Evolutionary conservation across 495 filamentous ascomycete species (phyloP), one percentile per base, ranked within the genome.

Genomic region (Annulohypoxylon bovei): DNA sequence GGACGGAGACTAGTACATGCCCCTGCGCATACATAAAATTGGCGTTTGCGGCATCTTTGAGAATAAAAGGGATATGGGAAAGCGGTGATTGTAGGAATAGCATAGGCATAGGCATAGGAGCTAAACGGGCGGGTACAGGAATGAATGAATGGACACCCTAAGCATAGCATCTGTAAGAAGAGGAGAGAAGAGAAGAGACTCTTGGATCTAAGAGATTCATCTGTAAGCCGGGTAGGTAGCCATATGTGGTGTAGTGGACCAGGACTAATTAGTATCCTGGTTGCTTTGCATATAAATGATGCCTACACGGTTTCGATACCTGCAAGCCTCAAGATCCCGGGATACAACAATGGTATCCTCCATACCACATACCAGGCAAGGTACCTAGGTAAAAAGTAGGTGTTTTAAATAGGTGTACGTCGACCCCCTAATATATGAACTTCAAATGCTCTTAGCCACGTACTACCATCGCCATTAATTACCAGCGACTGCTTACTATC

Each of bases 1-100:
- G 52, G 65, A 18, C 59, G 62, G 20, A 73, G 11, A 18, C 30
- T 22, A 46, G 6, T 20, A 16, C 37, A 61, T 50, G 49, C 46
- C 8, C 23, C 12, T 12, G 5, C 23, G 11, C 23, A 50, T 28
- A 28, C 11, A 50, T 50, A 25, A 61, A 49, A 60, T 55, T 37
- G 32, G 25, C 52, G 30, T 42, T 42, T 25, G 52, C 11, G 46
- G 46, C 46, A 42, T 42, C 8, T 16, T 42, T 16, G 16, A 42
- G 16, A 42, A 42, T 9, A 42, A 20, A 42, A 18, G 39, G 39
- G 16, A 16, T 6, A 42, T 7, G 5, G 39, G 37, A 12, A 42
- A 42, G 39, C n/a, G n/a, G n/a, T 4, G n/a, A 42, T 5, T 42
- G 32, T 35, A 42, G 39, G n/a, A 18, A 42, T 42, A 42, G 39